These are phyloP conservation scores for Cercospora sojina DNA, from an alignment of 2,329 filamentous ascomycete species.

Conservation along the genomic window DNA sequence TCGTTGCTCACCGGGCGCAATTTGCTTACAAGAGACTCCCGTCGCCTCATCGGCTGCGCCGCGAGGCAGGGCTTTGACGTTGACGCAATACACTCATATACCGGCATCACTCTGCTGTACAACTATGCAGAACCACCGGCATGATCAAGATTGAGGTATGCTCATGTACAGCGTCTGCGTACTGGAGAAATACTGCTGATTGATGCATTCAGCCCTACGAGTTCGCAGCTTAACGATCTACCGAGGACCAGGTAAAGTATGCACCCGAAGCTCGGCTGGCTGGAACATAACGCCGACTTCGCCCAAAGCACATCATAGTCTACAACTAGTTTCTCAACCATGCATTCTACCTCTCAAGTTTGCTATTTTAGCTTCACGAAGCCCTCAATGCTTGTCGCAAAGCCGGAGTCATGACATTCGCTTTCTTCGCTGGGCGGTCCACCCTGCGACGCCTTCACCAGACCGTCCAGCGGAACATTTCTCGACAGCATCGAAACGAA, in stretches of 20 bases:
- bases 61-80: not conserved
- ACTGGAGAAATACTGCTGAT: not conserved
- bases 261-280: slow-evolving; percentile 3
- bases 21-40: slow-evolving; percentile 1
- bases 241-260: slow-evolving; percentile 1
- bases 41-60: not conserved
- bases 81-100: not conserved
- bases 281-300: slow-evolving; percentile 4
- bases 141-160: too few relatives aligned
- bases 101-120: not conserved
- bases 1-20: slow-evolving; percentile 14
- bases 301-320: not conserved
- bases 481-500: slow-evolving; percentile 29
- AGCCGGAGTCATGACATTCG: slow-evolving; percentile 29
- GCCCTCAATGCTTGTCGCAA: slow-evolving; percentile 15
- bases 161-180: not conserved
- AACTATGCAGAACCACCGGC: too few relatives aligned
- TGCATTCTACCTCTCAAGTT: not conserved
- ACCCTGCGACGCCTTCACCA: slow-evolving; percentile 36
- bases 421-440: slow-evolving; percentile 32
- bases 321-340: slow-evolving; percentile 3
- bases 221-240: not conserved
- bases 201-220: slow-evolving; percentile 12
- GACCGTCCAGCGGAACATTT: slow-evolving; percentile 36
- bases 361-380: not conserved